Evolutionary conservation across 2,329 filamentous ascomycete species (phyloP), one percentile per base, ranked within the genome.

Genomic region (Penicillium verrucosum): DNA sequence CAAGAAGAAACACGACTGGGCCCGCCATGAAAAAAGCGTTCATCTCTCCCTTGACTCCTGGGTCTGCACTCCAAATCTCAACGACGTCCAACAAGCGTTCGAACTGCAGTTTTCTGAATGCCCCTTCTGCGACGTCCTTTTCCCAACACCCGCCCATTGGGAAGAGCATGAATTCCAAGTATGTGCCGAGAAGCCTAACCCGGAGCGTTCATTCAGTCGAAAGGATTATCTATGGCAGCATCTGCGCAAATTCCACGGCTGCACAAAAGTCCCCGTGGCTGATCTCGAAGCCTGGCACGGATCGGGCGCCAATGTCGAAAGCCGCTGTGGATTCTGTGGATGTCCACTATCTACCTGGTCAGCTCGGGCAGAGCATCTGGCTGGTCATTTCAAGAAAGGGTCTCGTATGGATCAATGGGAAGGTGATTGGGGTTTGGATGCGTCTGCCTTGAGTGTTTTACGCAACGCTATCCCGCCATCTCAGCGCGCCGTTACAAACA

Each of bases 171-270:
- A 82, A 51, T 81, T 83, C 60, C 65, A 71, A n/a, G 71, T 76
- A 16, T 85, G 82, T 62, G 78, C 79, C 40, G 75, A 77, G 38
- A 82, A 82, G 40, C 76, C 80, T 9, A 68, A 78, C 0, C 73
- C 47, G 73, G 80, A 43, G 43, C 77, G 83, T 9, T 84, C 82
- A 0, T 85, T 85, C 65, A 81, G 79, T 58, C 75, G 82, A 10
- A 84, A 84, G 66, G 82, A 85, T 59, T 81, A 85, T 61, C 69
- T 85, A 1, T 76, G 81, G 59, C 82, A 85, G 61, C 82, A 85
- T 66, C 66, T 84, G 23, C 77, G 81, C 66, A 84, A 64, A 77
- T 84, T 77, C 77, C 84, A 73, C 56, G 73, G 73, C 32, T 82
- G 80, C 60, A 80, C 78, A 27, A 78, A 81, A 68, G 70, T 65